Evolutionary conservation across 345 rosid species (phyloP).

Genomic region (Geranium rotundifolium): DNA sequence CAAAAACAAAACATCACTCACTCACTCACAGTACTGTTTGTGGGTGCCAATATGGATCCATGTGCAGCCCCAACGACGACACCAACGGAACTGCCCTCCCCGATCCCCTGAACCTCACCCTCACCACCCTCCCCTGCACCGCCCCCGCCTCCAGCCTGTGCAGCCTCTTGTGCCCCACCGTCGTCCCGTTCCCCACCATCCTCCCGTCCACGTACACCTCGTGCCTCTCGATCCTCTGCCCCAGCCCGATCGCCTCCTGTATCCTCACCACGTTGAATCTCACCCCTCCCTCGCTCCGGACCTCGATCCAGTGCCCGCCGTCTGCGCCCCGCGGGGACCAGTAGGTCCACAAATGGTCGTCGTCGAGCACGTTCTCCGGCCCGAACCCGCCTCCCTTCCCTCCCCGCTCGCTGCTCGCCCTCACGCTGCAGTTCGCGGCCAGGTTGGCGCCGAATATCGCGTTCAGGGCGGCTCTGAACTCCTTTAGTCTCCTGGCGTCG

Average conservation of each 20-base stretch:
- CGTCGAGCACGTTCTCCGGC: conserved; percentile 43
- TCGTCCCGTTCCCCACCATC: conserved; percentile 36
- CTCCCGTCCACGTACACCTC: conserved; percentile 46
- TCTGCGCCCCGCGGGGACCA: conserved; percentile 40
- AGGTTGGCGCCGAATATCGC: conserved; percentile 37
- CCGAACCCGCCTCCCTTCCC: conserved; percentile 44
- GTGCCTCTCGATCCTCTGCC: conserved; percentile 49
- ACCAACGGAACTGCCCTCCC: conserved; percentile 38
- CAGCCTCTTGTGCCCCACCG: conserved; percentile 56
- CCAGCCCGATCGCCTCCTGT: conserved; percentile 66
- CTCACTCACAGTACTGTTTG: too few species aligned
- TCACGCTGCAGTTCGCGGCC: conserved; percentile 26
- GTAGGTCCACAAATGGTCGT: conserved; percentile 55
- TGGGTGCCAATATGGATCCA: conserved; percentile 45
- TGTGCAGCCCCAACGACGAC: conserved; percentile 58
- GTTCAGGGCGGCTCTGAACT: conserved; percentile 35
- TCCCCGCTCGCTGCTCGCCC: conserved; percentile 49
- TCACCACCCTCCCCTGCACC: conserved; percentile 28
- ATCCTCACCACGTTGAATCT: conserved; percentile 51
- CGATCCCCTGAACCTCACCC: conserved; percentile 29
- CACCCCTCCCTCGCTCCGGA: conserved; percentile 18
- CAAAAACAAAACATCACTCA: too few species aligned
- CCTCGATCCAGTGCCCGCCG: conserved; percentile 35
- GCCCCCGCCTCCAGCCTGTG: conserved; percentile 31
- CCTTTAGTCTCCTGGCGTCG: conserved; percentile 32